Percentiles rank a stretch among this genome's conserved stretches.
Conservation (phyloP, 192 early-diverging fungal genomes). For the Mortierella alpina region DNA sequence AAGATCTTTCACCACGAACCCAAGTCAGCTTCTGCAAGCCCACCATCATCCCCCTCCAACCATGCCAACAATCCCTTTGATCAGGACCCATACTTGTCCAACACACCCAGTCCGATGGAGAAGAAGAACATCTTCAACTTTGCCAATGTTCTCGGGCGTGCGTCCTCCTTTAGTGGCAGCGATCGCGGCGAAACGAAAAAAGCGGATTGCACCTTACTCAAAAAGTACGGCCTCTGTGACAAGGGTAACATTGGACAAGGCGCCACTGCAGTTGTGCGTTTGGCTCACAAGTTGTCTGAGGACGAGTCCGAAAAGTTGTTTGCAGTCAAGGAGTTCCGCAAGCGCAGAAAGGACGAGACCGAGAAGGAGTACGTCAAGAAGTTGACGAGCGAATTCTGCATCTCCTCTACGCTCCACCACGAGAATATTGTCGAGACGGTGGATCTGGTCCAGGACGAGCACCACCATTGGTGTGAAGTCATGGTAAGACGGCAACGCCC, state of each 20-base stretch:
- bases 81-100: constrained; percentile 33
- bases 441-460: constrained; percentile 94
- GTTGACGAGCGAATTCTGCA: constrained; percentile 94
- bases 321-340: constrained; percentile 95
- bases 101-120: constrained; percentile 24
- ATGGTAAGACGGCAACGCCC: constrained; percentile 59
- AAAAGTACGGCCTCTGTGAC: constrained; percentile 88
- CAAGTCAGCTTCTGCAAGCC: constrained; percentile 24
- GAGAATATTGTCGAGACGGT: constrained; percentile 92
- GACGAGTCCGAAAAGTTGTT: constrained; percentile 74
- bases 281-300: constrained; percentile 80
- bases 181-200: constrained; percentile 17
- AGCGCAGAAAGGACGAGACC: constrained; percentile 84
- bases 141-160: constrained; percentile 13
- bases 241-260: constrained; percentile 87
- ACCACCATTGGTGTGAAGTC: constrained; percentile 82
- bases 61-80: neutral
- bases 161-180: constrained; percentile 27
- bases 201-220: constrained; percentile 57
- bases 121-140: constrained; percentile 53
- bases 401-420: constrained; percentile 90
- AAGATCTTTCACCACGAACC: constrained; percentile 53
- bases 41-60: constrained; percentile 18
- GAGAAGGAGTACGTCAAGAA: constrained; percentile 97
- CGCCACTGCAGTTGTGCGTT: constrained; percentile 91